These are phyloP conservation scores for Alternaria gansuensis DNA, from an alignment of 2,329 filamentous ascomycete species.

Conservation along the genomic window DNA sequence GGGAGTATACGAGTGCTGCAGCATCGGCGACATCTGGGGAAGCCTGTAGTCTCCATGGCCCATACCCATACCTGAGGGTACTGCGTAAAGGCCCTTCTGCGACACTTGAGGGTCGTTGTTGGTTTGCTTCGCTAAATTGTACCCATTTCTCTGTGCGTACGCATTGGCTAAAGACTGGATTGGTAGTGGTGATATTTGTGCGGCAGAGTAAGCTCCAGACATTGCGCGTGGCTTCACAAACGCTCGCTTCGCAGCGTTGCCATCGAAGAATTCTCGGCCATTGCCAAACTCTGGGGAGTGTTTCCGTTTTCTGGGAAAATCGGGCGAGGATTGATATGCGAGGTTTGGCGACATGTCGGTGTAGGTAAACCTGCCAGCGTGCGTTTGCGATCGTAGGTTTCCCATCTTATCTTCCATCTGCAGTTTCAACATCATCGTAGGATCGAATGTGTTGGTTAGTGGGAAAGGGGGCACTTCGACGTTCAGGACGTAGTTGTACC, in stretches of 20 bases:
- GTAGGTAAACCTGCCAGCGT: slow-evolving; percentile 71
- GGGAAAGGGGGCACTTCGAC: slow-evolving; percentile 74
- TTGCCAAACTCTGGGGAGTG: slow-evolving; percentile 45
- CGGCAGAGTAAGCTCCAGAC: slow-evolving; percentile 45
- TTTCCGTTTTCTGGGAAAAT: slow-evolving; percentile 45
- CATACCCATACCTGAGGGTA: slow-evolving; percentile 43
- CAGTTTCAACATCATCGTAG: slow-evolving; percentile 67
- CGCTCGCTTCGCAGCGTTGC: slow-evolving; percentile 49
- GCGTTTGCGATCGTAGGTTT: slow-evolving; percentile 59
- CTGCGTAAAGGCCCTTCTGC: slow-evolving; percentile 49
- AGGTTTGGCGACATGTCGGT: slow-evolving; percentile 56
- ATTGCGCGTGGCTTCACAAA: slow-evolving; percentile 48
- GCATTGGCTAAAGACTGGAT: slow-evolving; percentile 48
- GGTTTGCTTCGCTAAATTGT: slow-evolving; percentile 49
- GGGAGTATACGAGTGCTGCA: slow-evolving; percentile 50
- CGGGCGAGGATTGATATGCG: slow-evolving; percentile 43
- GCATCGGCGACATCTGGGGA: slow-evolving; percentile 47
- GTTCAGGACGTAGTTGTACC: slow-evolving; percentile 75
- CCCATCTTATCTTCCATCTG: slow-evolving; percentile 67
- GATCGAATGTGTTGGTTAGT: slow-evolving; percentile 64
- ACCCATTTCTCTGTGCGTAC: slow-evolving; percentile 51
- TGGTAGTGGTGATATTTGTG: slow-evolving; percentile 51
- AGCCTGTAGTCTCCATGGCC: slow-evolving; percentile 45
- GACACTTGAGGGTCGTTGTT: slow-evolving; percentile 45
- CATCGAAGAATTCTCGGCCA: slow-evolving; percentile 39